A percentile compares a stretch with the other conserved stretches of the same genome.
phyloP scores from a whole-genome alignment of 2,329 filamentous ascomycete genomes.

The Trichoderma guizhouense region DNA sequence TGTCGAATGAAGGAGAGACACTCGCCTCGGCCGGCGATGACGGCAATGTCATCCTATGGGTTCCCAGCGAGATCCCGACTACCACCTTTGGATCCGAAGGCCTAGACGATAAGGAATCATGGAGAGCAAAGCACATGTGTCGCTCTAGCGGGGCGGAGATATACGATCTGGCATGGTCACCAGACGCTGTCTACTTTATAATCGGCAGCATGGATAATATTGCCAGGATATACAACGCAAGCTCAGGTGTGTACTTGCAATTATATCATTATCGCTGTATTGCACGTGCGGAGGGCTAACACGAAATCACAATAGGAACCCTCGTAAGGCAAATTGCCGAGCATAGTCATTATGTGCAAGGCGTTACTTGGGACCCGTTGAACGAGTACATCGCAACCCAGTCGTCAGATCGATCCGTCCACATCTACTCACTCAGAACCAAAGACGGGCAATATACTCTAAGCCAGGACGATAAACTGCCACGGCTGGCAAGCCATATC shows the following conservation, averaged over 20 bases:
- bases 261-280: background rate
- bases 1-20: conserved; percentile 65
- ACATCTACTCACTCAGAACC: conserved; percentile 93
- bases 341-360: conserved; percentile 97
- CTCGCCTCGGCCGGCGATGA: conserved; percentile 95
- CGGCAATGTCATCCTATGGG: conserved; percentile 95
- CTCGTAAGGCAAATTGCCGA: conserved; percentile 91
- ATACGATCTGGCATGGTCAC: conserved; percentile 97
- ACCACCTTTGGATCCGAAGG: conserved; percentile 76
- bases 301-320: conserved; percentile 40
- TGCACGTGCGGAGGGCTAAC: conserved; percentile 8
- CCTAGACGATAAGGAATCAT: conserved; percentile 91
- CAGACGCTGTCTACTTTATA: conserved; percentile 94
- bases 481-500: conserved; percentile 73
- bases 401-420: conserved; percentile 94
- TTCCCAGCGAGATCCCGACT: conserved; percentile 73
- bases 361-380: conserved; percentile 95
- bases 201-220: conserved; percentile 99
- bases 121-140: conserved; percentile 97
- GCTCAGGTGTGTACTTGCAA: conserved; percentile 64
- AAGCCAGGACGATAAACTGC: conserved; percentile 61
- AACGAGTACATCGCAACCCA: conserved; percentile 98
- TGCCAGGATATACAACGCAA: conserved; percentile 92
- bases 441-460: conserved; percentile 95
- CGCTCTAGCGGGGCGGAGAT: conserved; percentile 92